Base-by-base conservation (phyloP, 805 yeast species). In the Candida berthetii region DNA sequence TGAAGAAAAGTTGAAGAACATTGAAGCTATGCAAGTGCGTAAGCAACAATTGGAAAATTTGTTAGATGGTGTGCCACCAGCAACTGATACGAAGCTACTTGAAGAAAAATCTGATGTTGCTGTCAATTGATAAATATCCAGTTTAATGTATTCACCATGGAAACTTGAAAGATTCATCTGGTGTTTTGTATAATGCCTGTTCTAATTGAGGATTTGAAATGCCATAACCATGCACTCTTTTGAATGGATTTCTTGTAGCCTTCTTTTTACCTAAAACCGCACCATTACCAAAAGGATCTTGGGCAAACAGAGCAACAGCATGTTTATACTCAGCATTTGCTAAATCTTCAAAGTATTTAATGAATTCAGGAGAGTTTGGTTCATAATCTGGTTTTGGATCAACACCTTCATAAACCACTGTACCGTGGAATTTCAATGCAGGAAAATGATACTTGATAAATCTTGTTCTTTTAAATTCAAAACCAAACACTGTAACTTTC, bases 381-480 rank as follows among this genome's bases (percentile, higher is more conserved):
- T 50, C 49, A 37, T 55, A 53, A 18, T 58, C 49, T 11, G 85
- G 77, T 22, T 52, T 41, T 2, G 90, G 93, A 7, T 75, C 71
- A 45, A 74, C 67, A 0, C 88, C 84, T 25, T 79, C 55, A 50
- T 81, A 84, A 1, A 62, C 56, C 1, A 76, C 64, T 4, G 58
- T 54, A 0, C 24, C 24, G 9, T 34, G 13, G 14, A 13, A 19
- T 15, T 62, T 65, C 31, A 84, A 57, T 0, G 82, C 79, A n/a
- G 51, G 51, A 11, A 78, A 63, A 60, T 84, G 93, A 32, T 65
- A 55, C 0, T 70, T 52, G 15, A 78, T 36, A 52, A 85, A 86
- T 40, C 96, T 65, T 16, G 56, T 54, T 41, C 76, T 61, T 53
- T 87, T 87, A 61, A 87, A 87, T 36, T 79, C 88, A 55, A 85